Base-by-base conservation (phyloP, 257 asterid genomes). In the Verbena officinalis region DNA sequence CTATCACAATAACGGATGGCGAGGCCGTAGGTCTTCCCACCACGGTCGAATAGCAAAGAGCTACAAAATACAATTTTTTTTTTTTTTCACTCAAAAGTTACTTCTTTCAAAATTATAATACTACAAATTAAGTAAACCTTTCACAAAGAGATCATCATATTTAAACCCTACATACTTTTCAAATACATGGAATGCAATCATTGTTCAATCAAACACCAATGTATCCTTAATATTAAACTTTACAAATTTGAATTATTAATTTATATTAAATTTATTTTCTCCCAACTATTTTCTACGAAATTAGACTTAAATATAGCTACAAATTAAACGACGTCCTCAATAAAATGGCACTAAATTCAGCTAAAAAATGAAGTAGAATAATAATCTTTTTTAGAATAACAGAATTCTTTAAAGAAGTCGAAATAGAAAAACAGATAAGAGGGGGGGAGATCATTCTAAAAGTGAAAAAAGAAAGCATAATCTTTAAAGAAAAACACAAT, bases 1-100 rank as follows among this genome's bases (percentile, higher is more conserved):
- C 95, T 14, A 86, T 78, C 65, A 84, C 91, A 43, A 86, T 75
- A 59, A 81, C 95, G 21, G 87, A 79, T 36, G 95, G 95, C 17
- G 86, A 77, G 60, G 76, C 21, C 0, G 34, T 64, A 14, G 69
- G 40, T 55, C 79, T 69, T 67, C 76, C 73, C 59, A 69, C 79
- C 34, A 10, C 55, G 33, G 42, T 68, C 46, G 87, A 78, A 72
- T 72, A 78, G 78, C 86, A 83, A 64, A 71, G 66, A 70, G 75
- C 94, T 84, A 62, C 56, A 63, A 42, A 61, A 79, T 27, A 65
- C 62, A 34, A 45, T 22, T 6, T 51, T 36, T 22, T n/a, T n/a
- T n/a, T n/a, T n/a, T n/a, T n/a, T n/a, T n/a, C n/a, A 20, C 61
- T 61, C 52, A 57, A 39, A 33, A n/a, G 5, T n/a, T 38, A 17